Evolutionary conservation across 257 asterid species (phyloP).

Genomic region (Solanum clarkiae): DNA sequence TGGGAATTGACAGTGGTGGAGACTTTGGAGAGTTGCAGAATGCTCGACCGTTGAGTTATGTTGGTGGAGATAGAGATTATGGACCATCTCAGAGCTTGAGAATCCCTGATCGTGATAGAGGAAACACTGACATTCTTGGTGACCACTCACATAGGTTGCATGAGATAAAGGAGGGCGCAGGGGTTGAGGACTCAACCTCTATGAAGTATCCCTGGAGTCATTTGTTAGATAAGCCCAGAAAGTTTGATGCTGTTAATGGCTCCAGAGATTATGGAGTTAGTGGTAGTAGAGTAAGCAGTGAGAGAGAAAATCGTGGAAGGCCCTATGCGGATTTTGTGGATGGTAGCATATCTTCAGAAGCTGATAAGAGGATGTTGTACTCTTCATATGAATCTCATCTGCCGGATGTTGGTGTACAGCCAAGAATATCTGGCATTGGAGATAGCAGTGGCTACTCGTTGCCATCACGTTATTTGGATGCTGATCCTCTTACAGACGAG

Average conservation of each 20-base stretch:
- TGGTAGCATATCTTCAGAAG: conserved; percentile 9
- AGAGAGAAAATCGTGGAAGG: conserved; percentile 11
- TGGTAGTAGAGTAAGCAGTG: conserved; percentile 18
- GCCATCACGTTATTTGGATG: conserved; percentile 14
- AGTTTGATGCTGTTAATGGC: conserved; percentile 13
- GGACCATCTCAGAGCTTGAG: neutral
- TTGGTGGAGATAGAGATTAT: conserved; percentile 9
- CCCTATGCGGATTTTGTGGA: conserved; percentile 10
- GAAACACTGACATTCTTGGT: conserved; percentile 7
- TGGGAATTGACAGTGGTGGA: conserved; percentile 1
- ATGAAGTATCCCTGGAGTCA: conserved; percentile 18
- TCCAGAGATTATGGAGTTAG: conserved; percentile 10
- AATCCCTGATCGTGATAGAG: conserved; percentile 11
- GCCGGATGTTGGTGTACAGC: conserved; percentile 6
- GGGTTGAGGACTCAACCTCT: conserved; percentile 18
- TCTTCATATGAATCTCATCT: conserved; percentile 21
- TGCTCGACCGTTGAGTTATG: conserved; percentile 10
- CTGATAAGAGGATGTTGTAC: conserved; percentile 25
- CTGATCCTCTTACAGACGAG: conserved; percentile 17
- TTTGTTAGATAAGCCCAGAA: conserved; percentile 19
- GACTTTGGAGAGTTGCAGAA: conserved; percentile 11
- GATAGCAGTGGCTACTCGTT: conserved; percentile 6
- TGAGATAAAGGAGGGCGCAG: conserved; percentile 5
- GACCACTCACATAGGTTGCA: conserved; percentile 5
- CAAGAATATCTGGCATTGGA: conserved; percentile 9